Evolutionary conservation across 768 basidiomycete genomes (phyloP), one percentile per base, ranked within the genome.

Genomic region (Hirschioporus abietinus): DNA sequence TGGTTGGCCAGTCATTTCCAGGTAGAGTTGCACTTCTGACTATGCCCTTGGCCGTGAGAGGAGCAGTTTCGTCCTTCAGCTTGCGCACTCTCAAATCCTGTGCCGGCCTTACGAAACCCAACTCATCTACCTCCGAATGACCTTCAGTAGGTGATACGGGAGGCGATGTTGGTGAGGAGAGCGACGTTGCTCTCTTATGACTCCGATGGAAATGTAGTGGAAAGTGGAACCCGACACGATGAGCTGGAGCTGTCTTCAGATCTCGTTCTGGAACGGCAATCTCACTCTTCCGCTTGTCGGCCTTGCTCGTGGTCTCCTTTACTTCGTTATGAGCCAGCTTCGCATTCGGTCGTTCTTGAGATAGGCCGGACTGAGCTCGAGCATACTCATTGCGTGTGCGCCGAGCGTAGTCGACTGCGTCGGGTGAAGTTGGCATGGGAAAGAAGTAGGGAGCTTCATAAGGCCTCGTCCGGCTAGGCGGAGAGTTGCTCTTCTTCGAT

Each of bases 391-490:
- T 65, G 17, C 69, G 74, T 7, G 70, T 69, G 35, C 70, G 67
- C 34, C 67, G 72, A 1, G 76, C 70, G 65, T 80, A 80, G 30
- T 70, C 75, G 12, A 68, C 68, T 0, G 79, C 79, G n/a, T 72
- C 75, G 0, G 76, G 78, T 0, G 79, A 76, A 1, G 72, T 70
- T 1, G 88, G 88, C 7, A 80, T 76, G 23, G 85, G 82, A 70
- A 85, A 83, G 74, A 86, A 87, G 71, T 86, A 88, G 1, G 87
- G 86, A 5, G 86, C 86, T 66, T 84, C 83, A 69, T 88, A 90
- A 1, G 88, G 87, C 63, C 85, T 79, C 1, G 88, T 88, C 8
- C 82, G 81, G 35, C 25, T 58, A 24, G 82, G 73, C 24, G 70
- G 70, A 12, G 60, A 25, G 12, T 15, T 61, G 12, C 42, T 52